A percentile compares a stretch with the other conserved stretches of the same genome.
Conservation (phyloP, 108 stramenopile species). For the Discostella pseudostelligera region DNA sequence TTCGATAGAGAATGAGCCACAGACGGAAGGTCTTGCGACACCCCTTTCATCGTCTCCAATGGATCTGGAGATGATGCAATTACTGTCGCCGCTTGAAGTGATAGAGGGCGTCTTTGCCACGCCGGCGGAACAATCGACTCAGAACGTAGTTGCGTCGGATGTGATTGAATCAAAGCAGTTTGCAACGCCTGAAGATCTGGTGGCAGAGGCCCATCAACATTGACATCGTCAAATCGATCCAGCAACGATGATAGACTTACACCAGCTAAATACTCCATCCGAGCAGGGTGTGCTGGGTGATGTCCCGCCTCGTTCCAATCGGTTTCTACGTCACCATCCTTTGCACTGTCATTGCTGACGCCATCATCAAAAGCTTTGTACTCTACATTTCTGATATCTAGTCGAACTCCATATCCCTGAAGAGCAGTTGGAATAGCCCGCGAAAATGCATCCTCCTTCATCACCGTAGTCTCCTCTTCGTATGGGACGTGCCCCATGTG, state of each 20-base stretch:
- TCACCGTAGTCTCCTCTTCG: slow-evolving; percentile 42
- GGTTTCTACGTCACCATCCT: slow-evolving; percentile 19
- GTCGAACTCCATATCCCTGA: slow-evolving; percentile 86
- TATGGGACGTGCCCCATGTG: slow-evolving; percentile 64
- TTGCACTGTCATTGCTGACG: slow-evolving; percentile 23
- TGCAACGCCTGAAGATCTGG: slow-evolving; percentile 34
- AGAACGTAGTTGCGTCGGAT: slow-evolving; percentile 47
- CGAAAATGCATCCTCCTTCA: slow-evolving; percentile 8
- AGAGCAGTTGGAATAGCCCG: slow-evolving; percentile 48
- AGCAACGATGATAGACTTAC: slow-evolving; percentile 34
- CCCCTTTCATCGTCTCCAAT: slow-evolving; percentile 66
- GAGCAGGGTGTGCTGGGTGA: slow-evolving; percentile 31
- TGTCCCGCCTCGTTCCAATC: slow-evolving; percentile 48
- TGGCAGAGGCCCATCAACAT: slow-evolving; percentile 16
- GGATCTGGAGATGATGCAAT: slow-evolving; percentile 54
- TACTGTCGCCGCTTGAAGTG: slow-evolving; percentile 74
- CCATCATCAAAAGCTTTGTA: slow-evolving; percentile 82
- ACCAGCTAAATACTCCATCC: slow-evolving; percentile 47
- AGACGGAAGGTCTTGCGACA: slow-evolving; percentile 80
- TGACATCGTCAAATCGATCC: slow-evolving; percentile 12
- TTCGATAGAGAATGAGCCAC: slow-evolving; percentile 77
- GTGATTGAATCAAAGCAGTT: slow-evolving; percentile 45
- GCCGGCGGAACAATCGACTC: slow-evolving; percentile 69
- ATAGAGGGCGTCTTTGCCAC: slow-evolving; percentile 77
- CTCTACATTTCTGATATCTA: slow-evolving; percentile 90